Base-by-base conservation (phyloP, 495 filamentous ascomycete species). In the Filosporella fistucella region DNA sequence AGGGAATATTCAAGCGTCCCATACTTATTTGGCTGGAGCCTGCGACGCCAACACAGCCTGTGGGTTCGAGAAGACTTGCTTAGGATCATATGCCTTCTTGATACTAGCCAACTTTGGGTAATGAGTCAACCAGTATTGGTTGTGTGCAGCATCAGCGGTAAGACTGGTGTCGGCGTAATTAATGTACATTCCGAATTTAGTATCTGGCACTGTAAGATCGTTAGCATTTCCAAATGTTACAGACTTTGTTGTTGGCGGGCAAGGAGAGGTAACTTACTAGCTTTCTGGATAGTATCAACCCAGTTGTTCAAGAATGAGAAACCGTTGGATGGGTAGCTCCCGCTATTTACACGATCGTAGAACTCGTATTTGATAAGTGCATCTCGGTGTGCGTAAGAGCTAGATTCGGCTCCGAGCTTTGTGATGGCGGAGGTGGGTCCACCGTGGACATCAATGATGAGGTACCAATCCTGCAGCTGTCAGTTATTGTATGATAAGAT, bases 131-230 rank as follows among this genome's bases (percentile, higher is more conserved):
- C 78, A 89, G 56, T 84, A 84, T 0, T 72, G 6, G 8, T 26
- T 26, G 8, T 45, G 69, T n/a, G 71, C 58, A 18, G 61, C 55
- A 26, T 73, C 46, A 17, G 57, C 53, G 40, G 84, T 53, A 37
- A 52, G 9, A 1, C 59, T 62, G 0, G 81, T 78, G 58, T 91
- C 86, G 5, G 88, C 76, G 55, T 88, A 88, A 10, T 85, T 86
- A 1, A 84, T 71, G 61, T 89, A 91, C 0, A 80, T 80, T 2
- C 67, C 68, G 44, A 75, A 68, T 47, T n/a, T n/a, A n/a, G n/a
- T n/a, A n/a, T 49, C 57, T 0, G 57, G 49, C 53, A 72, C 62
- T 1, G 64, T 51, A n/a, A 52, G n/a, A n/a, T n/a, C n/a, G n/a
- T n/a, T n/a, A n/a, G n/a, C n/a, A n/a, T n/a, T n/a, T n/a, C n/a